A percentile compares a stretch with the other conserved stretches of the same genome.
Evolutionary conservation across 495 filamentous ascomycete species (phyloP).

Genomic region (Cudoniella acicularis): DNA sequence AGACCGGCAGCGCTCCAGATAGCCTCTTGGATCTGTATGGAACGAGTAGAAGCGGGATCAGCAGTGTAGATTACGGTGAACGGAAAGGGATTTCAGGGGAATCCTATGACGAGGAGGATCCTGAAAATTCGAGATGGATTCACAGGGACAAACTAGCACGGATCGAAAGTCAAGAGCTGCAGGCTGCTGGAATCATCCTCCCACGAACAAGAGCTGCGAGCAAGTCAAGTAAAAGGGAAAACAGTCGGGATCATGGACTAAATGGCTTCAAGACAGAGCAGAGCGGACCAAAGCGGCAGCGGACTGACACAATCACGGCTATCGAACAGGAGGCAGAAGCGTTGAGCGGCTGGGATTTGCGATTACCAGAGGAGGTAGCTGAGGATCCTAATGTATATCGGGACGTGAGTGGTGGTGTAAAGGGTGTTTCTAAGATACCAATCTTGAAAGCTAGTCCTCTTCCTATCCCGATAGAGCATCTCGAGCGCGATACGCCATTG

Average conservation of each 20-base stretch:
- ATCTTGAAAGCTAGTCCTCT: constrained; percentile 72
- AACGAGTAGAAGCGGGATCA: constrained; percentile 21
- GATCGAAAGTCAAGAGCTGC: constrained; percentile 90
- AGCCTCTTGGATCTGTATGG: constrained; percentile 54
- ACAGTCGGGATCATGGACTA: constrained; percentile 46
- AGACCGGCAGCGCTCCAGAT: constrained; percentile 52
- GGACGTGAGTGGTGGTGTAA: constrained; percentile 33
- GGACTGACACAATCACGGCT: constrained; percentile 41
- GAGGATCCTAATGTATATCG: constrained; percentile 52
- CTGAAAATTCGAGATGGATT: constrained; percentile 80
- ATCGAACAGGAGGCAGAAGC: constrained; percentile 38
- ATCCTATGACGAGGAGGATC: constrained; percentile 22
- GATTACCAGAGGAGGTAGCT: constrained; percentile 76
- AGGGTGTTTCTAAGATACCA: constrained; percentile 70
- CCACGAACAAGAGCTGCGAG: constrained; percentile 59
- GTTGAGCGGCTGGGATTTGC: constrained; percentile 58
- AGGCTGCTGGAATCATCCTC: constrained; percentile 76
- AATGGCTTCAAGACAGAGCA: constrained; percentile 33
- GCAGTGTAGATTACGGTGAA: constrained; percentile 32
- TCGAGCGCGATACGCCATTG: constrained; percentile 68
- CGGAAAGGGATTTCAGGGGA: constrained; percentile 17
- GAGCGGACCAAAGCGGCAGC: constrained; percentile 39
- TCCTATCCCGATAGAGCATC: constrained; percentile 64
- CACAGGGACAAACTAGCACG: constrained; percentile 91
- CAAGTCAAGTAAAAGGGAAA: constrained; percentile 52